Conservation (phyloP, 192 early-diverging fungal species). For the Coemansia sp. region DNA sequence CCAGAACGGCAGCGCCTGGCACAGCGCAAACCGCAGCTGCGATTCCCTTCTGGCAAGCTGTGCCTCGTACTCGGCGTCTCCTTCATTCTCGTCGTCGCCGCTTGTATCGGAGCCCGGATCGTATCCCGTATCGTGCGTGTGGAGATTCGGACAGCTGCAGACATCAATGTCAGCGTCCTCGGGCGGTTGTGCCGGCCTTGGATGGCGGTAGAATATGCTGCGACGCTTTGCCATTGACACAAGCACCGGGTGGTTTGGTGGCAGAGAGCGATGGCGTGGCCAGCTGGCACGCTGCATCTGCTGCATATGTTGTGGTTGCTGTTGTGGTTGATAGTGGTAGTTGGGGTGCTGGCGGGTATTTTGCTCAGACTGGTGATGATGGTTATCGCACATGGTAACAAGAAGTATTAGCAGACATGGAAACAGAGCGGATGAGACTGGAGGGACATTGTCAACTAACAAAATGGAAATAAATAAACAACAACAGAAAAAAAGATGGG, state of each 20-base stretch:
- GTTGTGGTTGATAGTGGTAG: background rate
- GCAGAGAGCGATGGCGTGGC: constrained; percentile 9
- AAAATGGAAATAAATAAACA: background rate
- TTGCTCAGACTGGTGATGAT: background rate
- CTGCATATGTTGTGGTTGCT: background rate
- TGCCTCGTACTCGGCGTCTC: constrained; percentile 2
- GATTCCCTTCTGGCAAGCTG: background rate
- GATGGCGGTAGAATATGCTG: constrained; percentile 40
- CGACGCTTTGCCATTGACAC: constrained; percentile 12
- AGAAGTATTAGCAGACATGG: background rate
- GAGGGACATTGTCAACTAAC: too few relatives aligned
- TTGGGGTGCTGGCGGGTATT: background rate
- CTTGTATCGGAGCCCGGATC: constrained; percentile 9
- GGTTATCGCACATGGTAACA: background rate
- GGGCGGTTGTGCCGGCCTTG: background rate
- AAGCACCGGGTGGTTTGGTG: constrained; percentile 11
- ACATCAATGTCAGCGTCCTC: background rate
- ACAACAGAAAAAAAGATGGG: background rate
- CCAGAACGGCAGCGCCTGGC: constrained; percentile 35
- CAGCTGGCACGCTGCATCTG: constrained; percentile 10
- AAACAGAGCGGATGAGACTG: background rate
- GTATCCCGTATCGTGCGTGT: constrained; percentile 12
- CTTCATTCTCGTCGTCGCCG: background rate
- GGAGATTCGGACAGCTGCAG: background rate
- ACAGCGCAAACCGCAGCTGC: constrained; percentile 6